Conservation (phyloP, 148 eudicot species). For the Vaccinium macrocarpon region DNA sequence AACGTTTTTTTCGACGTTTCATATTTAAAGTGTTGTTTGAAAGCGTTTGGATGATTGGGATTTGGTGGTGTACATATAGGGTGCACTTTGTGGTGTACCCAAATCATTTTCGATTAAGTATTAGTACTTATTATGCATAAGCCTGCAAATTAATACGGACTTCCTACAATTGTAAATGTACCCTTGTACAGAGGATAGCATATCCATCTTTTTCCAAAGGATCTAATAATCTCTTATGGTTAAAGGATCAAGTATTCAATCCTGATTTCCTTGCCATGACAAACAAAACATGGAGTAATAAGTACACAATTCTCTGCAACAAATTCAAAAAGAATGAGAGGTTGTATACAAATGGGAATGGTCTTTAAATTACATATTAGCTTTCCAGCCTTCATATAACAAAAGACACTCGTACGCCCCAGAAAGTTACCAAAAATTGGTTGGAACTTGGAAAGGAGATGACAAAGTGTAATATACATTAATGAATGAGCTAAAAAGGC, state of each 20-base stretch:
- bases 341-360: background rate
- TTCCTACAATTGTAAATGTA: too few species aligned
- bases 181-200: background rate
- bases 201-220: background rate
- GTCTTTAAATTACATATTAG: background rate
- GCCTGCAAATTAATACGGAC: background rate
- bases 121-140: background rate
- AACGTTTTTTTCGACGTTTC: too few species aligned
- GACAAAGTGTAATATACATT: background rate
- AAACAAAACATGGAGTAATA: background rate
- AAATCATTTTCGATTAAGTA: too few species aligned
- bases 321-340: background rate
- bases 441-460: conserved; percentile 7
- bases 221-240: background rate
- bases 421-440: background rate
- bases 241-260: background rate
- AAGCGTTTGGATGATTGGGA: too few species aligned
- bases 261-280: conserved; percentile 2
- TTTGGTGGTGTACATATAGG: too few species aligned
- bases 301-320: background rate
- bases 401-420: background rate
- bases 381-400: background rate
- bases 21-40: too few species aligned
- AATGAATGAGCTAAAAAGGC: background rate
- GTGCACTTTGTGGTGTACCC: too few species aligned